Conservation (phyloP, 2,329 filamentous ascomycete genomes). For the Scytalidium sp. region DNA sequence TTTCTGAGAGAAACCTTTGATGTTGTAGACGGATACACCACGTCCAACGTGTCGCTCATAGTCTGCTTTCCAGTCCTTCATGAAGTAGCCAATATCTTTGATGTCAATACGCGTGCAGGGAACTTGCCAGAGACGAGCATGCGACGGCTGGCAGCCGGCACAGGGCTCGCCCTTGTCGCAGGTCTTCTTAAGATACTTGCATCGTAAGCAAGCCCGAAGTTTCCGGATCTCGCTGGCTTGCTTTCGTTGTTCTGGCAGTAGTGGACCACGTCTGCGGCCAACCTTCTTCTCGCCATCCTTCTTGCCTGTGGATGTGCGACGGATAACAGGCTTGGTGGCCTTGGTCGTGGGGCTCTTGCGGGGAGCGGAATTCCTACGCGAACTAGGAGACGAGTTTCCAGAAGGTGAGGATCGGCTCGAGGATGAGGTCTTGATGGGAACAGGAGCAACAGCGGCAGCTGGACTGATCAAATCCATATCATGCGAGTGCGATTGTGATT, state of each 20-base stretch:
- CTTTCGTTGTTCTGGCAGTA: slow-evolving; percentile 90
- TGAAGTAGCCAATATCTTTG: slow-evolving; percentile 97
- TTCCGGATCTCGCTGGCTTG: slow-evolving; percentile 97
- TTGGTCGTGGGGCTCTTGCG: slow-evolving; percentile 65
- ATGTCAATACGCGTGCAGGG: slow-evolving; percentile 98
- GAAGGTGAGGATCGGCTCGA: slow-evolving; percentile 58
- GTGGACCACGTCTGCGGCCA: slow-evolving; percentile 82
- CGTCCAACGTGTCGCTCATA: slow-evolving; percentile 87
- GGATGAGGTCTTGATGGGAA: slow-evolving; percentile 64
- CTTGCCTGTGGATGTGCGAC: slow-evolving; percentile 71
- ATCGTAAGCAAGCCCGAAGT: slow-evolving; percentile 86
- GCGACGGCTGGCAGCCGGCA: slow-evolving; percentile 90
- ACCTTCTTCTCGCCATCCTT: slow-evolving; percentile 92
- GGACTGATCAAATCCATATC: slow-evolving; percentile 62
- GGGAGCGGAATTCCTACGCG: slow-evolving; percentile 66
- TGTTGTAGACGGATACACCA: slow-evolving; percentile 89
- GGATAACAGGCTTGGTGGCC: slow-evolving; percentile 78
- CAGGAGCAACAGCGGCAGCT: slow-evolving; percentile 62
- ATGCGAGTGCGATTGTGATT: slow-evolving; percentile 36
- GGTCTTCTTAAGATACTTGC: slow-evolving; percentile 99
- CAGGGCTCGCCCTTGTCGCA: slow-evolving; percentile 98
- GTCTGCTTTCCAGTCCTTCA: slow-evolving; percentile 99
- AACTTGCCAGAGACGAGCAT: slow-evolving; percentile 94
- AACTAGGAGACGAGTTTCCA: slow-evolving; percentile 59
- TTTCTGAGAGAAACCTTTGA: slow-evolving; percentile 75